Conservation (phyloP, 768 basidiomycete species). For the Kwoniella newhampshirensis region DNA sequence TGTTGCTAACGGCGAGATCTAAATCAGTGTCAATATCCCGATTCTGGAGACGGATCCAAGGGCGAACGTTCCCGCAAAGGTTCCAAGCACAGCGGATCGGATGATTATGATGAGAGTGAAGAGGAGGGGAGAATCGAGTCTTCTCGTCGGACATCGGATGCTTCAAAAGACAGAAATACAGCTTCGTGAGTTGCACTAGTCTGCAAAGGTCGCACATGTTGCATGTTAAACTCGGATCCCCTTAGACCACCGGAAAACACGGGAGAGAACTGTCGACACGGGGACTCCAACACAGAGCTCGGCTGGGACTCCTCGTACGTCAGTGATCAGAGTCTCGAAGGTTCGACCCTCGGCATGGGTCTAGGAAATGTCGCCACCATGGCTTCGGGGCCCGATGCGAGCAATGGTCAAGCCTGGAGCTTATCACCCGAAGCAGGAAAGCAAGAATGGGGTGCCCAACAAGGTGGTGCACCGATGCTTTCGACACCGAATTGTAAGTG, state of each 20-base stretch:
- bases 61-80: conserved; percentile 5
- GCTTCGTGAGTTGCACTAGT: conserved; percentile 3
- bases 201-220: no score
- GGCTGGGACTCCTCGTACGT: conserved; percentile 32
- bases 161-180: conserved; percentile 4
- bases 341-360: neutral
- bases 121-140: conserved; percentile 1
- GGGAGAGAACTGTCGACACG: neutral
- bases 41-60: conserved; percentile 10
- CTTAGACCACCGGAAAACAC: neutral
- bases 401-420: neutral
- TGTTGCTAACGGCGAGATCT: no score
- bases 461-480: conserved; percentile 34
- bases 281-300: conserved; percentile 4
- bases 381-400: neutral
- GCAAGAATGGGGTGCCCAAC: conserved; percentile 17
- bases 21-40: conserved; percentile 38
- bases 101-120: conserved; percentile 15
- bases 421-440: conserved; percentile 5
- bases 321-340: neutral
- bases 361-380: neutral
- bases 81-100: conserved; percentile 10
- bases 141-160: conserved; percentile 7
- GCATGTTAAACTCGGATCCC: no score
- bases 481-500: conserved; percentile 42